Base-by-base conservation (phyloP, 2,329 filamentous ascomycete species). In the Penicillium sp. region DNA sequence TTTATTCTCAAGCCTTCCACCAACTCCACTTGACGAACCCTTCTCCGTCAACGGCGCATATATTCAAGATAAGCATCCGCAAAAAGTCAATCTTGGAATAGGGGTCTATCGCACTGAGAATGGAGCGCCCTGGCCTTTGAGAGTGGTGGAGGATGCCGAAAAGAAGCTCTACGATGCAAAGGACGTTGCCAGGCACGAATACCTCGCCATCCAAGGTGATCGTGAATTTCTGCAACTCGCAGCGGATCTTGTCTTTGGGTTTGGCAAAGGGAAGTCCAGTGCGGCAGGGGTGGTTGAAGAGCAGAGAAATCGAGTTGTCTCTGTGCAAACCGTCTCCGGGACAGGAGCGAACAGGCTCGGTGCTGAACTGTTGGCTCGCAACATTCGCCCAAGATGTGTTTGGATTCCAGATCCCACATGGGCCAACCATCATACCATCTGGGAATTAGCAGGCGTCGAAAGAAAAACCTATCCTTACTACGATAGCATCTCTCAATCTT, bases 391-490 rank as follows among this genome's bases (percentile, higher is more conserved):
- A 26, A 13, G 44, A 28, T 17, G 44, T 28, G 44, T 47, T 24
- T 47, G 44, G 44, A 26, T 47, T 47, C 44, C 44, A 28, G 44
- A 47, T 47, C 44, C 44, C 22, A 47, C 44, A 17, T 47, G 44
- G 44, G 44, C 44, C 5, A 47, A 47, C 12, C 44, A 47, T 28
- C 44, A 47, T 28, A 47, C 44, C 13, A 47, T 47, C 5, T 47
- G 44, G 44, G 44, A 47, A 3, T 13, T 47, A 13, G 44, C 44
- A 9, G 44, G 44, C 2, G 24, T 47, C 7, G 13, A 47, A 47
- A 47, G 24, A 3, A 47, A 47, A 47, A 47, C 44, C 22, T 47
- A 47, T 47, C 44, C 44, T 8, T 47, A 47, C 22, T 47, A 47
- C 22, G 44, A 47, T 26, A 28, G 24, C 3, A 10, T 47, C 26